phyloP scores from a whole-genome alignment of 805 yeast genomes.

The Yamadazyma nakazawae region DNA sequence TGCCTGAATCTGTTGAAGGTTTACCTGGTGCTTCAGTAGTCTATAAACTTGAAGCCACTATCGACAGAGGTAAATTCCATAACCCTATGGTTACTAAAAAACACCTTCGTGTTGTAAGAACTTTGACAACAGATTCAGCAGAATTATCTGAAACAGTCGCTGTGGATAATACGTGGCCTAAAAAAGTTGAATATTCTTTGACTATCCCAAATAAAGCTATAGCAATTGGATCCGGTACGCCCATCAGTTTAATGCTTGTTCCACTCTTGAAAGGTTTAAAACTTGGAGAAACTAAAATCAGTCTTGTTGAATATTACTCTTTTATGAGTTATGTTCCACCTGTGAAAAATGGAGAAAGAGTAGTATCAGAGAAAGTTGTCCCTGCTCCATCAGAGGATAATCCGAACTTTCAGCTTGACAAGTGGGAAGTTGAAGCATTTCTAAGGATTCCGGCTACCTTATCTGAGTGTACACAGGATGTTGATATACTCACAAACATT shows the following conservation, averaged over 20 bases:
- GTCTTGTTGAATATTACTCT: slow-evolving; percentile 64
- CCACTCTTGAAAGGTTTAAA: slow-evolving; percentile 80
- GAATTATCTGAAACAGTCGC: slow-evolving; percentile 90
- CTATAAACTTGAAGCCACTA: slow-evolving; percentile 71
- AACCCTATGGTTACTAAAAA: slow-evolving; percentile 62
- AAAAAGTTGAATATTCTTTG: slow-evolving; percentile 84
- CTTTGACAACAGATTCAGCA: slow-evolving; percentile 80
- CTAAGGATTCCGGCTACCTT: slow-evolving; percentile 71
- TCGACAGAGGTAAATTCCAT: slow-evolving; percentile 80
- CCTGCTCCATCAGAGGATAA: slow-evolving; percentile 44
- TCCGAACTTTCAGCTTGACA: slow-evolving; percentile 43
- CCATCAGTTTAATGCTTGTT: slow-evolving; percentile 65
- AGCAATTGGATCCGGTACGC: slow-evolving; percentile 80
- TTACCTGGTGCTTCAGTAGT: slow-evolving; percentile 72
- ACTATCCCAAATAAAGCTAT: slow-evolving; percentile 84
- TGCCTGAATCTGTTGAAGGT: slow-evolving; percentile 88
- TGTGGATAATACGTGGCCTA: slow-evolving; percentile 94
- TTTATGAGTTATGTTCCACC: slow-evolving; percentile 59
- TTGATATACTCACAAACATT: slow-evolving; percentile 62
- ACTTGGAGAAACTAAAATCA: slow-evolving; percentile 69
- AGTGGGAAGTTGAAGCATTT: slow-evolving; percentile 69
- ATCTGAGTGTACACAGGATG: slow-evolving; percentile 81
- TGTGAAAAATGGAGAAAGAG: slow-evolving; percentile 59
- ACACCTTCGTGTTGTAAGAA: slow-evolving; percentile 78
- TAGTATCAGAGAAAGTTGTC: slow-evolving; percentile 47